phyloP scores from a whole-genome alignment of 352 stramenopile species.

The Phytophthora kernoviae region DNA sequence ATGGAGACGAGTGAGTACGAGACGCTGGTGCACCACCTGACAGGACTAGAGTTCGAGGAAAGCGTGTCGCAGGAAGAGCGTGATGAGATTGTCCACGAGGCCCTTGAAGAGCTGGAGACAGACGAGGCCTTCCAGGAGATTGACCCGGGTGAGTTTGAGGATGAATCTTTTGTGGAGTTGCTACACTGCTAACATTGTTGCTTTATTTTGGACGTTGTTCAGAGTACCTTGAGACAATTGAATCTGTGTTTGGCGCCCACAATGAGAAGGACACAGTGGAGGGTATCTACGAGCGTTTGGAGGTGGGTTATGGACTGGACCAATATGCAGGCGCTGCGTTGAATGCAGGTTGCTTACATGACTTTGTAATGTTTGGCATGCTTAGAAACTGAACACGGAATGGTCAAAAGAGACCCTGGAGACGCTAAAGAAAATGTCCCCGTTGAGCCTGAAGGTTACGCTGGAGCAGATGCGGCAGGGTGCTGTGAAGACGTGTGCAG shows the following conservation, averaged over 20 bases:
- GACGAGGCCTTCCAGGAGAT: constrained; percentile 87
- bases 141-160: constrained; percentile 43
- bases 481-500: constrained; percentile 75
- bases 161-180: not conserved
- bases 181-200: constrained; percentile 6
- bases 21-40: constrained; percentile 88
- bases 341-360: not conserved
- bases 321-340: too few relatives aligned
- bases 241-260: constrained; percentile 74
- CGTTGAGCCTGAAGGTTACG: constrained; percentile 94
- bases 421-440: constrained; percentile 91
- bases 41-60: constrained; percentile 73
- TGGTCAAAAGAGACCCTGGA: constrained; percentile 84
- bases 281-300: constrained; percentile 66
- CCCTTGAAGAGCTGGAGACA: constrained; percentile 76
- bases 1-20: constrained; percentile 88
- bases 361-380: constrained; percentile 13
- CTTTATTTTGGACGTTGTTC: constrained; percentile 16
- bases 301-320: constrained; percentile 12
- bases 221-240: constrained; percentile 79
- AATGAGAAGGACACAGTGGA: constrained; percentile 80
- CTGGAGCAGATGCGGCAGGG: constrained; percentile 94
- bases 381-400: constrained; percentile 58
- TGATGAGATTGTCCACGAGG: constrained; percentile 86
- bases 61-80: constrained; percentile 80